phyloP scores from a whole-genome alignment of 2,329 filamentous ascomycete genomes.

The Epichloe baconii region DNA sequence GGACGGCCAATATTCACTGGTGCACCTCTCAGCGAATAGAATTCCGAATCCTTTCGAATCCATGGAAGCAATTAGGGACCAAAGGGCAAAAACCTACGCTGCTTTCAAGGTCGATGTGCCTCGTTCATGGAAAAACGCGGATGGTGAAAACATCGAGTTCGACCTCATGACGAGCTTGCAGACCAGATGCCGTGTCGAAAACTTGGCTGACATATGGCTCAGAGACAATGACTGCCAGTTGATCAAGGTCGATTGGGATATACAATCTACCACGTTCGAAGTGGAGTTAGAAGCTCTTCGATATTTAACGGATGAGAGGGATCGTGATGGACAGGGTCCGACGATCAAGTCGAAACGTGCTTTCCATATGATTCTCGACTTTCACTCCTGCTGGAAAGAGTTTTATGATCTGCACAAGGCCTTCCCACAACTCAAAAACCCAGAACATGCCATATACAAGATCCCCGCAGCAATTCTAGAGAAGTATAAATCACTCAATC shows the following conservation, averaged over 20 bases:
- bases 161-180: conserved; percentile 53
- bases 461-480: conserved; percentile 15
- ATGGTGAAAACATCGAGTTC: conserved; percentile 14
- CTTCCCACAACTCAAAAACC: conserved; percentile 23
- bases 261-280: conserved; percentile 16
- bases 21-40: conserved; percentile 13
- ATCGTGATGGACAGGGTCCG: conserved; percentile 9
- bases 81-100: conserved; percentile 12
- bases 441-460: conserved; percentile 6
- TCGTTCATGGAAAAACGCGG: conserved; percentile 14
- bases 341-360: conserved; percentile 12
- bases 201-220: conserved; percentile 9
- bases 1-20: conserved; percentile 13
- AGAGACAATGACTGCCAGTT: conserved; percentile 9
- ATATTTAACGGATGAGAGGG: conserved; percentile 12
- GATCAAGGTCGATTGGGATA: conserved; percentile 17
- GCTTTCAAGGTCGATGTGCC: conserved; percentile 23
- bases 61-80: conserved; percentile 1
- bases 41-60: conserved; percentile 21
- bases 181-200: conserved; percentile 32
- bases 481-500: conserved; percentile 22
- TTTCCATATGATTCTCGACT: conserved; percentile 21
- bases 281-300: conserved; percentile 20
- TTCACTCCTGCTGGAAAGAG: conserved; percentile 11
- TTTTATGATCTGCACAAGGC: conserved; percentile 13